phyloP scores from a whole-genome alignment of 2,329 filamentous ascomycete genomes.

The Talaromyces amestolkiae region DNA sequence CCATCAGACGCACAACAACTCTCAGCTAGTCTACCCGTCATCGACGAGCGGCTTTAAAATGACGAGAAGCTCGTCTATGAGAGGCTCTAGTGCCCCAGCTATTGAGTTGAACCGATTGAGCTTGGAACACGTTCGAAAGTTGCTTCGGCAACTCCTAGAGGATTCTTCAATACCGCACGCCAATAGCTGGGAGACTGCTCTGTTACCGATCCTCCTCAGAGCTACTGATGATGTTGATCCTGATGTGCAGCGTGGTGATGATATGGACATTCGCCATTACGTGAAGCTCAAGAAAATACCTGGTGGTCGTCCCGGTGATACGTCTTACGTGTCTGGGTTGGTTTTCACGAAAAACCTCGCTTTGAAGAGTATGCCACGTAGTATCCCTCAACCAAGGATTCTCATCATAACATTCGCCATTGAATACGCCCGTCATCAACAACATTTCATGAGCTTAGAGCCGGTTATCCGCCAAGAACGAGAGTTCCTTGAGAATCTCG shows the following conservation, averaged over 20 bases:
- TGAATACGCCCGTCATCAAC: conserved; percentile 88
- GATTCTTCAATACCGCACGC: conserved; percentile 72
- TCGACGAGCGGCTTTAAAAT: conserved; percentile 48
- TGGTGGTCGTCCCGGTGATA: conserved; percentile 84
- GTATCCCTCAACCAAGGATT: conserved; percentile 78
- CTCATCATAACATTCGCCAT: conserved; percentile 92
- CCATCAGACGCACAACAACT: conserved; percentile 38
- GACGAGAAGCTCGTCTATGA: conserved; percentile 80
- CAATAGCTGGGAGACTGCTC: conserved; percentile 80
- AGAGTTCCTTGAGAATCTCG: conserved; percentile 86
- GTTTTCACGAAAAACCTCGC: conserved; percentile 98
- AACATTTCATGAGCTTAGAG: conserved; percentile 97
- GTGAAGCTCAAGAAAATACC: conserved; percentile 97
- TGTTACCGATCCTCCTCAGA: conserved; percentile 84
- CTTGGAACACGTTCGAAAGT: conserved; percentile 78
- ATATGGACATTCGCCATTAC: conserved; percentile 96
- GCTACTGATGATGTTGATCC: conserved; percentile 94
- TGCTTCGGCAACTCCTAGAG: conserved; percentile 77
- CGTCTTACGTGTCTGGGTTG: conserved; percentile 92
- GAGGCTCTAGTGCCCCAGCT: conserved; percentile 68
- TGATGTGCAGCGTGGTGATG: conserved; percentile 83
- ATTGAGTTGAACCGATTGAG: conserved; percentile 85
- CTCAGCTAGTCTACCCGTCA: conserved; percentile 36
- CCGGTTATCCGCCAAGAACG: conserved; percentile 95
- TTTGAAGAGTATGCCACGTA: conserved; percentile 91